These are phyloP conservation scores for Ceratobasidium sp. DNA, from an alignment of 1,284 basidiomycete species.

Conservation along the genomic window DNA sequence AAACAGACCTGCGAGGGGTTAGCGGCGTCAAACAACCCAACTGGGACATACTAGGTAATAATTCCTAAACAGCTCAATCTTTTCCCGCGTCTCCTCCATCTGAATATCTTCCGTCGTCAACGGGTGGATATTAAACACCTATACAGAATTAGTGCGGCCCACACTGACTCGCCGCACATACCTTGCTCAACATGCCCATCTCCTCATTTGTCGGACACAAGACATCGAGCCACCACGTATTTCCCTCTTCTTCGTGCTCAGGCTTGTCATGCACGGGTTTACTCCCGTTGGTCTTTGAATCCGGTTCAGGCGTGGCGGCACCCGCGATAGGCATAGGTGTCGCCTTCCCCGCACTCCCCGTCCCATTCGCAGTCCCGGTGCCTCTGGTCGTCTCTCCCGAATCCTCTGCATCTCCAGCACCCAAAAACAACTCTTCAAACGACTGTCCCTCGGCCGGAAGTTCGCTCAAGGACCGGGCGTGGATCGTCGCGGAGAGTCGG, in stretches of 20 bases:
- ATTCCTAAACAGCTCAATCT: conserved; percentile 98
- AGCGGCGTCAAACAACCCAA: background rate
- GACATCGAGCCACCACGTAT: conserved; percentile 98
- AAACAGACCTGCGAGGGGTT: conserved; percentile 73
- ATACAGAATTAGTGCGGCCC: conserved; percentile 19
- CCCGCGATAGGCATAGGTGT: conserved; percentile 21
- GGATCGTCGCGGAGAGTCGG: conserved; percentile 89
- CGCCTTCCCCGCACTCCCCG: conserved; percentile 18
- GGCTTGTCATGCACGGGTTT: conserved; percentile 6
- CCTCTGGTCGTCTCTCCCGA: background rate
- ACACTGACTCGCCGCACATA: conserved; percentile 47
- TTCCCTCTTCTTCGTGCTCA: conserved; percentile 64
- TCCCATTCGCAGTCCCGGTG: conserved; percentile 14
- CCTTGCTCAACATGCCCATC: conserved; percentile 96
- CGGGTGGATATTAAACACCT: conserved; percentile 98
- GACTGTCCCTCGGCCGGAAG: conserved; percentile 92
- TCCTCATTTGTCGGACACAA: conserved; percentile 95
- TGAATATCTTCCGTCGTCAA: conserved; percentile 99
- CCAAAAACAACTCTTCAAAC: conserved; percentile 90
- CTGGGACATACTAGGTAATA: conserved; percentile 80
- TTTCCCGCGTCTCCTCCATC: conserved; percentile 99
- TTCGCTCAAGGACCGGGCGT: conserved; percentile 91
- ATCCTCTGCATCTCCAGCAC: conserved; percentile 46
- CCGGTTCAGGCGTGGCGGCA: background rate
- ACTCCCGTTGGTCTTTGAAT: background rate